These are phyloP conservation scores for Phytomonas serpens DNA, from an alignment of 208 protist genomes.

Conservation along the genomic window DNA sequence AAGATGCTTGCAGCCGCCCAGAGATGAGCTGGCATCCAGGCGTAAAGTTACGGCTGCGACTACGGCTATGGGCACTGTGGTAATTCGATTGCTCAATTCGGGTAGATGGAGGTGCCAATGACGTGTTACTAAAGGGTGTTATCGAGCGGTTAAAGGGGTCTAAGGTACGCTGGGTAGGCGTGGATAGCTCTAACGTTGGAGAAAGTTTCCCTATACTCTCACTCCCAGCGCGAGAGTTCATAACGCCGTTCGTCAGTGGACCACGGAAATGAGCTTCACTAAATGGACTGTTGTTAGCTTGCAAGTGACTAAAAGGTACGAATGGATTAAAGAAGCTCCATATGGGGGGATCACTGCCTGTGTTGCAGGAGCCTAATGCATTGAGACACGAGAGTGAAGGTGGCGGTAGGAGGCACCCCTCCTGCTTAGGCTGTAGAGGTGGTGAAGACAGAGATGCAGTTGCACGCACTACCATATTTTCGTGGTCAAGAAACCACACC, in stretches of 20 bases:
- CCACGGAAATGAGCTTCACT: background rate
- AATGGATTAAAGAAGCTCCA: background rate
- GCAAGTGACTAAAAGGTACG: background rate
- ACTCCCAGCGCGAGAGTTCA: background rate
- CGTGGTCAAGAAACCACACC: conserved; percentile 72
- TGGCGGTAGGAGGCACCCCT: background rate
- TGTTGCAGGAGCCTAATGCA: background rate
- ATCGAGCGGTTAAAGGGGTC: background rate
- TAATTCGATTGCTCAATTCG: background rate
- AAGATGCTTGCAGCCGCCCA: background rate
- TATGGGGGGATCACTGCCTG: background rate
- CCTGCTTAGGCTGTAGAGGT: background rate
- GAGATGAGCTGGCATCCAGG: background rate
- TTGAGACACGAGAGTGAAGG: conserved; percentile 1
- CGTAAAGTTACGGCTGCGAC: background rate
- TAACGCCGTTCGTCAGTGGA: background rate
- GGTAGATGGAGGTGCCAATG: background rate
- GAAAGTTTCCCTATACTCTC: background rate
- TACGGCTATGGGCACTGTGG: background rate
- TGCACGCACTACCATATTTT: conserved; percentile 60
- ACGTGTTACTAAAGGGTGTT: background rate
- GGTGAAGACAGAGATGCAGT: background rate
- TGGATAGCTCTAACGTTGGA: background rate
- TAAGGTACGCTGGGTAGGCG: background rate
- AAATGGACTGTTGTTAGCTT: background rate